A percentile compares a stretch with the other conserved stretches of the same genome.
Evolutionary conservation across 2,329 filamentous ascomycete genomes (phyloP).

Genomic region (Pseudogymnoascus sp.): DNA sequence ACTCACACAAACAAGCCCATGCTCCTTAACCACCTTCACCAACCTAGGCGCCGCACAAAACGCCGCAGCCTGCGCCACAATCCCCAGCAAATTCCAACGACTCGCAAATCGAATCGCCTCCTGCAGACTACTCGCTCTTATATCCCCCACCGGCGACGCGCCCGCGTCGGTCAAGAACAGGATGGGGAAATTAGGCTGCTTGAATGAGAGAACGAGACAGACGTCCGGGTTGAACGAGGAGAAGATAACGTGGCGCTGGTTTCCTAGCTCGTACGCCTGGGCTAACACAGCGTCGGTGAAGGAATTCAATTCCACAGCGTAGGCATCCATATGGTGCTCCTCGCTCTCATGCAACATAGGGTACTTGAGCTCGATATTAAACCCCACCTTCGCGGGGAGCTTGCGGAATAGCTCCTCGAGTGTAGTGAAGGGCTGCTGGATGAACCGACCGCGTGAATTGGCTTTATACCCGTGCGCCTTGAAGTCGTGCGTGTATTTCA

Average conservation of each 20-base stretch:
- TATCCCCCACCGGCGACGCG: conserved; percentile 71
- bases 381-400: conserved; percentile 73
- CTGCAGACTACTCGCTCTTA: conserved; percentile 83
- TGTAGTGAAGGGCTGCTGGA: conserved; percentile 92
- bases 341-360: conserved; percentile 95
- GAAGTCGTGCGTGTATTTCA: conserved; percentile 95
- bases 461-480: conserved; percentile 94
- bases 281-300: conserved; percentile 90
- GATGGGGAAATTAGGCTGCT: conserved; percentile 93
- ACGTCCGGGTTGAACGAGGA: conserved; percentile 97
- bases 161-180: conserved; percentile 91
- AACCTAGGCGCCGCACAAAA: conserved; percentile 82
- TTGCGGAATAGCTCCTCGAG: conserved; percentile 87
- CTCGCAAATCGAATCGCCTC: conserved; percentile 92
- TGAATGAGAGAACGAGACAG: conserved; percentile 87
- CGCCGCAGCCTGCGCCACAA: conserved; percentile 82
- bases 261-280: conserved; percentile 71
- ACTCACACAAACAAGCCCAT: conserved; percentile 85
- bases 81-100: conserved; percentile 87
- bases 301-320: conserved; percentile 89
- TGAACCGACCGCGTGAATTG: conserved; percentile 87
- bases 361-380: conserved; percentile 99
- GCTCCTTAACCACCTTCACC: conserved; percentile 89
- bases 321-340: conserved; percentile 93
- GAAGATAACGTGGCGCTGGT: conserved; percentile 87